These are phyloP conservation scores for Aspergillus hiratsukae DNA, from an alignment of 2,329 filamentous ascomycete genomes.

Conservation along the genomic window DNA sequence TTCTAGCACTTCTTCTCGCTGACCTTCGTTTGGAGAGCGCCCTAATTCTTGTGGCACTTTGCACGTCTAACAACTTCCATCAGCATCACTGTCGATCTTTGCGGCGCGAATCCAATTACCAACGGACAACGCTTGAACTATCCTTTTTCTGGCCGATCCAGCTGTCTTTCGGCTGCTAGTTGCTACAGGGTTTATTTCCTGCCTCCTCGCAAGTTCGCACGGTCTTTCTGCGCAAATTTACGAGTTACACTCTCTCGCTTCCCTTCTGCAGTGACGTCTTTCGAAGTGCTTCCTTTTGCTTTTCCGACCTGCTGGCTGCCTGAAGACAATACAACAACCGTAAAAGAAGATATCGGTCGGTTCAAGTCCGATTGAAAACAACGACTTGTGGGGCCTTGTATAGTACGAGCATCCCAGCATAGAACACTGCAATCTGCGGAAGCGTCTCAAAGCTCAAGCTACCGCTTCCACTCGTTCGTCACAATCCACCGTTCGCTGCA, in stretches of 20 bases:
- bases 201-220: background rate
- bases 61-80: background rate
- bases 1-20: background rate
- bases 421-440: background rate
- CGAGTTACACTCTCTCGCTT: background rate
- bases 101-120: background rate
- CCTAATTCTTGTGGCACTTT: background rate
- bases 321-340: background rate
- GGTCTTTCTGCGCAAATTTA: background rate
- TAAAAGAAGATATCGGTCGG: background rate
- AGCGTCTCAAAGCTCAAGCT: background rate
- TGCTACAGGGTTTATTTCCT: background rate
- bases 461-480: background rate
- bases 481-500: background rate
- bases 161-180: background rate
- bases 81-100: slow-evolving; percentile 3
- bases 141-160: background rate
- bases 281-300: background rate
- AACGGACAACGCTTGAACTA: background rate
- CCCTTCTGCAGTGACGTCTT: background rate
- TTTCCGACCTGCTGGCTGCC: background rate
- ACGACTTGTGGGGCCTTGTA: background rate
- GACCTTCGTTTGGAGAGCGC: background rate
- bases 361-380: background rate
- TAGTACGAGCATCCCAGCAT: background rate